Evolutionary conservation across 1,284 basidiomycete species (phyloP), one percentile per base, ranked within the genome.

Genomic region (Heliocybe sulcata): DNA sequence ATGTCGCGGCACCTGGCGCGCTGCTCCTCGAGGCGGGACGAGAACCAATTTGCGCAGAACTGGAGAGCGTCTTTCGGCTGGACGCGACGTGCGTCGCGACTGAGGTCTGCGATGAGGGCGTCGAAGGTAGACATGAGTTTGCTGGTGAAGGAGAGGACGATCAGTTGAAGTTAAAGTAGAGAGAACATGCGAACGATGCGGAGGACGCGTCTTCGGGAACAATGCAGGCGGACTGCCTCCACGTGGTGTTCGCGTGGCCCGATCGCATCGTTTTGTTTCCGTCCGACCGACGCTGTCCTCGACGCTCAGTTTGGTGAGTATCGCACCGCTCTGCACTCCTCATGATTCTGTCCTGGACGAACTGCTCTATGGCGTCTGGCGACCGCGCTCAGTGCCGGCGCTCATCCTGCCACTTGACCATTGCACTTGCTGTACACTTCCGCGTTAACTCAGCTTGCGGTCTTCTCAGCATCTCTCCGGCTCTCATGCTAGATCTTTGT

Each of bases 41-140:
- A 90, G 75, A 98, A 98, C 95, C 95, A 98, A 67, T 87, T 94
- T 53, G 94, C 87, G 65, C 92, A 96, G 75, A 92, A 98, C 71
- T 98, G 95, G 53, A 97, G 83, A 2, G 89, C 82, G 67, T 98
- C 95, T 63, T 82, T 82, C 19, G 94, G 95, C 64, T 93, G 89
- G 16, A 86, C 89, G 59, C 90, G 84, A 38, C 90, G 77, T 51
- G 83, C 83, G 70, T 97, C 95, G 65, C 91, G 85, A 61, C 91
- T 90, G 58, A 98, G 80, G 65, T 98, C 93, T 61, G 80, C 82
- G 63, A 98, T 79, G 61, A 98, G 83, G 29, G 75, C 70, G 63
- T 90, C 85, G 67, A 90, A 92, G 26, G 90, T 90, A 38, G 89
- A 87, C 77, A 27, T 22, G 31, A n/a, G 33, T 1, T 16, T 19